Evolutionary conservation across 495 filamentous ascomycete species (phyloP).

Genomic region (Trichoderma orchidacearum): DNA sequence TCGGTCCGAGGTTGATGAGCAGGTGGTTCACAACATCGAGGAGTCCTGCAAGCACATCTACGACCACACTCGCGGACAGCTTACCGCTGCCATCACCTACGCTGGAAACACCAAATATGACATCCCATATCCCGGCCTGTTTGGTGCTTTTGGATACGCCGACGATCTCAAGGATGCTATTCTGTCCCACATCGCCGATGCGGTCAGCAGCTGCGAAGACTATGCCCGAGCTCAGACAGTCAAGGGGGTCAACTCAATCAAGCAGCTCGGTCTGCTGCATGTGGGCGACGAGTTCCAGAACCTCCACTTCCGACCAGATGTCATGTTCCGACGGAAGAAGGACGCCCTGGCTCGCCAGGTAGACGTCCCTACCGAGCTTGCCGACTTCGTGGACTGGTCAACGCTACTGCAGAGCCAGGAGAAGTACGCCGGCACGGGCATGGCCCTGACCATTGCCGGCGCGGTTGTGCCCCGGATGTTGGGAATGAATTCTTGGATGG

Average conservation of each 20-base stretch:
- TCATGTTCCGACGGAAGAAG: constrained; percentile 79
- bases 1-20: constrained; percentile 65
- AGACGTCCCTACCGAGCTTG: constrained; percentile 72
- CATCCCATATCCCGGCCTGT: constrained; percentile 74
- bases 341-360: constrained; percentile 73
- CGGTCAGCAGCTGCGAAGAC: constrained; percentile 70
- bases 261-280: constrained; percentile 75
- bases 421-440: constrained; percentile 80
- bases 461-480: constrained; percentile 69
- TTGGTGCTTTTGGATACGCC: constrained; percentile 78
- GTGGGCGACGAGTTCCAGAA: constrained; percentile 74
- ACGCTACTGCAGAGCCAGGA: constrained; percentile 81
- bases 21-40: constrained; percentile 72
- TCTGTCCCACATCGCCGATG: constrained; percentile 68
- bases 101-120: constrained; percentile 68
- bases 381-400: constrained; percentile 84
- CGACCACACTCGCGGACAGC: constrained; percentile 57
- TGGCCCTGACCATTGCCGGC: constrained; percentile 87
- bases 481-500: constrained; percentile 77
- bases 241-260: constrained; percentile 73
- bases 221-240: constrained; percentile 68
- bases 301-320: constrained; percentile 72
- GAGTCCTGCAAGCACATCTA: constrained; percentile 75
- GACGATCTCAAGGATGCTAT: constrained; percentile 88
- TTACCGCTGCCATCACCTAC: constrained; percentile 55